Percentiles rank a stretch among this genome's conserved stretches.
phyloP scores from a whole-genome alignment of 495 filamentous ascomycete genomes.

The Aspergillus sclerotioniger region DNA sequence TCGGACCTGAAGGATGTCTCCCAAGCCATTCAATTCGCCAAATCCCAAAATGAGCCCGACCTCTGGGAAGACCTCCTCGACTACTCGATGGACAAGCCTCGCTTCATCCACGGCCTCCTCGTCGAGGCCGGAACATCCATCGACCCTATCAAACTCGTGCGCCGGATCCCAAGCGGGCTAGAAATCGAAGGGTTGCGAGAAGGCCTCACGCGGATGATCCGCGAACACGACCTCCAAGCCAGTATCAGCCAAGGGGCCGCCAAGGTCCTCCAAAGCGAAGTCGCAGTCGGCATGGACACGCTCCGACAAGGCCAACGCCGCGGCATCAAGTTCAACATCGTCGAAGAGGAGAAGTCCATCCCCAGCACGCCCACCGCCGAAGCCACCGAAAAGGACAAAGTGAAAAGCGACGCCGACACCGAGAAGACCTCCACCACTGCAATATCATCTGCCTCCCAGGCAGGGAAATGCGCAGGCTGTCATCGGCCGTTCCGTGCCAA shows the following conservation, averaged over 20 bases:
- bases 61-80: slow-evolving; percentile 93
- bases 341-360: slow-evolving; percentile 30
- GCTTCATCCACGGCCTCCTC: slow-evolving; percentile 87
- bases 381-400: slow-evolving; percentile 12
- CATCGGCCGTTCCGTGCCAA: slow-evolving; percentile 54
- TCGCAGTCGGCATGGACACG: slow-evolving; percentile 74
- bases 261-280: slow-evolving; percentile 80
- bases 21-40: slow-evolving; percentile 89
- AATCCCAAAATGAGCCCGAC: slow-evolving; percentile 83
- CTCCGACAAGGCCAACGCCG: slow-evolving; percentile 73
- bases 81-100: slow-evolving; percentile 94
- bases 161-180: slow-evolving; percentile 85
- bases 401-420: slow-evolving; percentile 17
- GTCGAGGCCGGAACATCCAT: slow-evolving; percentile 93
- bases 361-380: slow-evolving; percentile 2
- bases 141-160: slow-evolving; percentile 83
- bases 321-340: slow-evolving; percentile 85
- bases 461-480: slow-evolving; percentile 58
- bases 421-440: slow-evolving; percentile 17
- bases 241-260: slow-evolving; percentile 89
- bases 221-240: slow-evolving; percentile 90
- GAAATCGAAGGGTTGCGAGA: slow-evolving; percentile 87
- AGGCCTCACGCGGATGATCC: slow-evolving; percentile 79
- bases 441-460: slow-evolving; percentile 12
- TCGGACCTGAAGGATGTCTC: slow-evolving; percentile 82